Conservation (phyloP, 2,329 filamentous ascomycete species). For the Fusarium anguioides region DNA sequence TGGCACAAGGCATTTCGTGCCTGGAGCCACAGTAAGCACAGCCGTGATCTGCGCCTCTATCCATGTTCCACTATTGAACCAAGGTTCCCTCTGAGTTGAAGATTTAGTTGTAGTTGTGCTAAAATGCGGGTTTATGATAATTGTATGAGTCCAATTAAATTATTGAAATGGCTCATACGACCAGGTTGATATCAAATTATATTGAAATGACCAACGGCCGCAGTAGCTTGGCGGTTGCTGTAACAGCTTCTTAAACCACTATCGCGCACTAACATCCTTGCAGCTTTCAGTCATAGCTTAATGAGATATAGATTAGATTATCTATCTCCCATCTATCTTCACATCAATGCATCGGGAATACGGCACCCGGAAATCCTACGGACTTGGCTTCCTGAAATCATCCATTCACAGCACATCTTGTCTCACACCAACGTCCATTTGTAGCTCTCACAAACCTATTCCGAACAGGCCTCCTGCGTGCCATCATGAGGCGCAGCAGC, state of each 20-base stretch:
- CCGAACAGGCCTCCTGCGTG: conserved; percentile 33
- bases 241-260: not conserved
- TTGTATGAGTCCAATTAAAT: not conserved
- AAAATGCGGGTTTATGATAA: not conserved
- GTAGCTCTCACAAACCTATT: conserved; percentile 5
- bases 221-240: not conserved
- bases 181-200: not conserved
- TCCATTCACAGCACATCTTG: conserved; percentile 20
- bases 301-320: conserved; percentile 2
- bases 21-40: conserved; percentile 29
- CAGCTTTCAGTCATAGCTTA: not conserved
- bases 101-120: not conserved
- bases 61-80: conserved; percentile 14
- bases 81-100: not conserved
- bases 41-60: conserved; percentile 31
- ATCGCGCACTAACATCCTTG: not conserved
- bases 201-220: not conserved
- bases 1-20: conserved; percentile 23
- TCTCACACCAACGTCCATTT: conserved; percentile 16
- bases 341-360: conserved; percentile 7
- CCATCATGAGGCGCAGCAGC: conserved; percentile 33
- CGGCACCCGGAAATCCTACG: conserved; percentile 3
- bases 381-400: conserved; percentile 4
- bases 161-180: not conserved
- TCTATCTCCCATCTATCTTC: not conserved